These are phyloP conservation scores for Debaryomyces fabryi DNA, from an alignment of 1,139 yeast species.

Conservation along the genomic window DNA sequence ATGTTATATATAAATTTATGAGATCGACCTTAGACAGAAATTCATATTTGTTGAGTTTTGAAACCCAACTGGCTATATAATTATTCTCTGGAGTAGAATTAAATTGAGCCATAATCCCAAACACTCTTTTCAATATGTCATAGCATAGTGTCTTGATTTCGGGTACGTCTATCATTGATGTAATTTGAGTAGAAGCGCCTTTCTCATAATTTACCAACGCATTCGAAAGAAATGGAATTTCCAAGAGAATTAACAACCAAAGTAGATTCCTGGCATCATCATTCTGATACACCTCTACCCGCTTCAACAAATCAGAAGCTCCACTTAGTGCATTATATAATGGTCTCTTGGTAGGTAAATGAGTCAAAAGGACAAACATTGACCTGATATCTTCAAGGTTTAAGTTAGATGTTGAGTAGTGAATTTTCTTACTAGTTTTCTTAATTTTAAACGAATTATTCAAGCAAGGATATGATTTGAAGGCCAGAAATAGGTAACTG, in stretches of 20 bases:
- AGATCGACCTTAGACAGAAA: conserved; percentile 55
- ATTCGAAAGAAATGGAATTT: conserved; percentile 58
- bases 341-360: conserved; percentile 63
- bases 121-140: conserved; percentile 64
- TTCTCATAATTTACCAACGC: conserved; percentile 41
- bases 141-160: conserved; percentile 60
- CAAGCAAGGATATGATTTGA: conserved; percentile 43
- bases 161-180: conserved; percentile 43
- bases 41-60: conserved; percentile 40
- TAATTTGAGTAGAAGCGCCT: conserved; percentile 14
- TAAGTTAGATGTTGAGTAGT: conserved; percentile 48
- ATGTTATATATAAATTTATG: conserved; percentile 64
- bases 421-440: conserved; percentile 23
- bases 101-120: conserved; percentile 65
- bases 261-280: conserved; percentile 42
- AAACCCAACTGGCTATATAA: conserved; percentile 61
- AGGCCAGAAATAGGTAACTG: conserved; percentile 41
- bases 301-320: conserved; percentile 48
- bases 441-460: conserved; percentile 52
- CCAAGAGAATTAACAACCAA: conserved; percentile 65
- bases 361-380: conserved; percentile 44
- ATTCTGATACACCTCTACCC: conserved; percentile 37
- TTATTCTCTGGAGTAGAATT: conserved; percentile 41
- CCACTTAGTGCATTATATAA: conserved; percentile 54
- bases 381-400: conserved; percentile 46